Conservation (phyloP, 1,139 yeast species). For the Oligophagozyma castellii region DNA sequence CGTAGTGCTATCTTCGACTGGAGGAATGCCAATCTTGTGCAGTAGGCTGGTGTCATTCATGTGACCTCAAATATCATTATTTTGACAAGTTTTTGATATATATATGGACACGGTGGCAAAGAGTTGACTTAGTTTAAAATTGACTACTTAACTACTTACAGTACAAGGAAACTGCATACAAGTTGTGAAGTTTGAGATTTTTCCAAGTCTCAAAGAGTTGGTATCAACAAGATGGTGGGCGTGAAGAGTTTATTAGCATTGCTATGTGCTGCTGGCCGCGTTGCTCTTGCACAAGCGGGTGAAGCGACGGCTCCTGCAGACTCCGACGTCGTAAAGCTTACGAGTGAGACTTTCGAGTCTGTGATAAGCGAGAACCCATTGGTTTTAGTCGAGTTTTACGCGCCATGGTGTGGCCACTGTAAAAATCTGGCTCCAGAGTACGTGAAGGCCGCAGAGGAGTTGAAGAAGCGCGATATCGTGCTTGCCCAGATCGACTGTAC, state of each 20-base stretch:
- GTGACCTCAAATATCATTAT: too few relatives aligned
- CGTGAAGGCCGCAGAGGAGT: conserved; percentile 65
- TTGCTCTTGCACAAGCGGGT: conserved; percentile 24
- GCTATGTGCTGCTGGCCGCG: conserved; percentile 5
- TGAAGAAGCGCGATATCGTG: conserved; percentile 53
- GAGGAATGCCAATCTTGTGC: too few relatives aligned
- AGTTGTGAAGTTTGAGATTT: too few relatives aligned
- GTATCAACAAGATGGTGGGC: conserved; percentile 2
- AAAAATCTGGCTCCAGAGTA: conserved; percentile 88
- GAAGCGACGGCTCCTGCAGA: conserved; percentile 67
- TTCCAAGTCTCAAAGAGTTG: too few relatives aligned
- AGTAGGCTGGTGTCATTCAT: too few relatives aligned
- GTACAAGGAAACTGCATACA: too few relatives aligned
- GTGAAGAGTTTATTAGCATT: conserved; percentile 4
- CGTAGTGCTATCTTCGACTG: too few relatives aligned
- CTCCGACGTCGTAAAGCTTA: conserved; percentile 77
- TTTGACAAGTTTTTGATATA: too few relatives aligned
- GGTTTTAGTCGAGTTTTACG: conserved; percentile 88
- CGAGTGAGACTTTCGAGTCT: conserved; percentile 44
- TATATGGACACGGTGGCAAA: too few relatives aligned
- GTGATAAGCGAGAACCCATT: conserved; percentile 62
- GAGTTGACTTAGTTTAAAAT: too few relatives aligned
- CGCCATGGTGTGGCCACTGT: conserved; percentile 99
- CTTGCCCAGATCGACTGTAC: conserved; percentile 92
- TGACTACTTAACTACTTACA: too few relatives aligned